These are phyloP conservation scores for Rhinocladiella mackenziei DNA, from an alignment of 2,329 filamentous ascomycete genomes.

Conservation along the genomic window DNA sequence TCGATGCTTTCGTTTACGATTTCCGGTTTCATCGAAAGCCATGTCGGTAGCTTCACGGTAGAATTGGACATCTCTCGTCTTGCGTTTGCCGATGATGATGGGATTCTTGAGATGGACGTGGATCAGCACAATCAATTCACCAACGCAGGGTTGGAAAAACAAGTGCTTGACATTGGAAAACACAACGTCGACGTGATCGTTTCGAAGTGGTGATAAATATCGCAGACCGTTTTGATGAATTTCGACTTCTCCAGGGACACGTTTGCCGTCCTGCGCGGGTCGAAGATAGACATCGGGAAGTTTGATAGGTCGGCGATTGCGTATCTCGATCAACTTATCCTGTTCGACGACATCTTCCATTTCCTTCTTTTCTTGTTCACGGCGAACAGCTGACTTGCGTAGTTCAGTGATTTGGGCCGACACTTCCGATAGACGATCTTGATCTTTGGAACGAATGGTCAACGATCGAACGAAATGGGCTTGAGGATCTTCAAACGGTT, in stretches of 20 bases:
- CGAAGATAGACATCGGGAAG: constrained; percentile 94
- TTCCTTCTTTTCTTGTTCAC: constrained; percentile 98
- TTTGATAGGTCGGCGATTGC: constrained; percentile 85
- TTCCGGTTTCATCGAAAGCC: constrained; percentile 97
- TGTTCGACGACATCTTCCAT: constrained; percentile 99
- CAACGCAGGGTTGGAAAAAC: constrained; percentile 96
- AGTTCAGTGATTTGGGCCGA: constrained; percentile 91
- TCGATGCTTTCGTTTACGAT: constrained; percentile 93
- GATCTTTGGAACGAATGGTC: constrained; percentile 88
- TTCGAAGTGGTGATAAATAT: constrained; percentile 77
- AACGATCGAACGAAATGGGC: constrained; percentile 94
- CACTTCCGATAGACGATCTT: constrained; percentile 83
- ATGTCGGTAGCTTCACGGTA: constrained; percentile 97
- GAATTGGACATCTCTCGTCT: constrained; percentile 98
- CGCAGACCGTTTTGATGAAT: constrained; percentile 99
- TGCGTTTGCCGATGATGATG: constrained; percentile 97
- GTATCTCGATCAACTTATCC: constrained; percentile 91
- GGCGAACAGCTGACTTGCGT: constrained; percentile 86
- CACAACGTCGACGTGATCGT: constrained; percentile 84
- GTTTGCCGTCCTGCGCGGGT: constrained; percentile 92
- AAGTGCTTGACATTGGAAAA: constrained; percentile 98
- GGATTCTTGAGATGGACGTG: constrained; percentile 97
- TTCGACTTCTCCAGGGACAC: constrained; percentile 90
- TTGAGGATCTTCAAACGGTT: constrained; percentile 92
- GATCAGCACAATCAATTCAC: constrained; percentile 95